Evolutionary conservation across 768 basidiomycete genomes (phyloP).

Genomic region (Boletus reticuloceps): DNA sequence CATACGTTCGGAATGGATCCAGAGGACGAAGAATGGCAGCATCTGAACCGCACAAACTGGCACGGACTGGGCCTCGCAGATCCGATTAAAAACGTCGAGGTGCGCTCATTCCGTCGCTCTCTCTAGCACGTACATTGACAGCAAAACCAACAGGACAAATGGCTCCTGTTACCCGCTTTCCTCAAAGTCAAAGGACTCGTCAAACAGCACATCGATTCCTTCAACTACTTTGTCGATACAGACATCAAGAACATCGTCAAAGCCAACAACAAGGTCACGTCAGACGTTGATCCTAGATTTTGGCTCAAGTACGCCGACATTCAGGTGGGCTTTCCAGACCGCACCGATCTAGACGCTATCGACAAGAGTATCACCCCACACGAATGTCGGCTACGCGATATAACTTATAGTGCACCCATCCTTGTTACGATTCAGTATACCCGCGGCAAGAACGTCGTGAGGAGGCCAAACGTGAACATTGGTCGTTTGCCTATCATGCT

Average conservation of each 20-base stretch:
- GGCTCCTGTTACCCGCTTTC: constrained; percentile 95
- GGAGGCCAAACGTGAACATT: constrained; percentile 78
- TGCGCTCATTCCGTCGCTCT: constrained; percentile 35
- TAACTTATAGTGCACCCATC: constrained; percentile 91
- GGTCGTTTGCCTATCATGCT: constrained; percentile 96
- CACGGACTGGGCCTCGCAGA: constrained; percentile 80
- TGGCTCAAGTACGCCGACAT: constrained; percentile 98
- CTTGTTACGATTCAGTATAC: constrained; percentile 95
- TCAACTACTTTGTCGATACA: constrained; percentile 97
- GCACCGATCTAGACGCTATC: constrained; percentile 76
- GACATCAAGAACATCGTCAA: constrained; percentile 97
- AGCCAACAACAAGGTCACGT: constrained; percentile 90
- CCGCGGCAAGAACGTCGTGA: constrained; percentile 84
- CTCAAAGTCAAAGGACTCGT: constrained; percentile 97
- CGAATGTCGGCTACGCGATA: constrained; percentile 94
- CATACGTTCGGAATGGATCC: neutral
- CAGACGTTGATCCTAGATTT: constrained; percentile 95
- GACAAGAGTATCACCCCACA: constrained; percentile 90
- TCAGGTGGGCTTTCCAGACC: constrained; percentile 86
- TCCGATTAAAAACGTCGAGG: constrained; percentile 89
- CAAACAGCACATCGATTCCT: constrained; percentile 98
- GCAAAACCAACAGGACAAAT: constrained; percentile 76
- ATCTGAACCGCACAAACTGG: constrained; percentile 57
- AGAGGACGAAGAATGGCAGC: constrained; percentile 56
- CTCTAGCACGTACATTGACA: constrained; percentile 1